Evolutionary conservation across 495 filamentous ascomycete species (phyloP), one percentile per base, ranked within the genome.

Genomic region (Cenococcum geophilum): DNA sequence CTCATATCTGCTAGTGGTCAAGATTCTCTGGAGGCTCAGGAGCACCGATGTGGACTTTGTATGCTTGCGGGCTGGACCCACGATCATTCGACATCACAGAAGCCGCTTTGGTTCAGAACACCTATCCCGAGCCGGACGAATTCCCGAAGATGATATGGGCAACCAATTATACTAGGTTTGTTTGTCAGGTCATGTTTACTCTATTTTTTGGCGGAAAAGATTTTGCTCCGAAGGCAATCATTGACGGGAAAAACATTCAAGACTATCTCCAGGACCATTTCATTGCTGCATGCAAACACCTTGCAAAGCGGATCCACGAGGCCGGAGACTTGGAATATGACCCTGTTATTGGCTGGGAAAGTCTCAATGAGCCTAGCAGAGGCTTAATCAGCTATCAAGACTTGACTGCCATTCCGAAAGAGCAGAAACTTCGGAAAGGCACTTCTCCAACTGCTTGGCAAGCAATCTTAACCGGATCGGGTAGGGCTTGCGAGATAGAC

Each of bases 101-200:
- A 73, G 95, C 91, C 2, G 91, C 95, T 21, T 79, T 96, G 47
- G 92, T 98, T 23, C 93, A 98, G 48, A 98, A 97, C 68, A 92
- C 88, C 0, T 96, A 88, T 67, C 86, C 90, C n/a, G 80, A 95
- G 37, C 89, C 91, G 18, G 84, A 83, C 4, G 80, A 84, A 2
- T 98, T 93, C 69, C 95, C 93, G 3, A 97, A 97, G 75, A 98
- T 98, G 93, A 91, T 96, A 21, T 98, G 93, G 93, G 89, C 92
- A 50, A 98, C 93, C 22, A 97, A 98, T 68, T 98, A 98, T 68
- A 87, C 83, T 50, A 85, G 95, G 43, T 78, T 96, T 25, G 91
- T 86, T 5, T 89, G 89, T 55, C 89, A 89, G 63, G 89, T 89
- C 48, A 92, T 97, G 67, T 97, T 96, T 69, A 96, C 93, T 0